phyloP scores from a whole-genome alignment of 805 yeast genomes.

The Cyberlindnera xishuangbannaensis region DNA sequence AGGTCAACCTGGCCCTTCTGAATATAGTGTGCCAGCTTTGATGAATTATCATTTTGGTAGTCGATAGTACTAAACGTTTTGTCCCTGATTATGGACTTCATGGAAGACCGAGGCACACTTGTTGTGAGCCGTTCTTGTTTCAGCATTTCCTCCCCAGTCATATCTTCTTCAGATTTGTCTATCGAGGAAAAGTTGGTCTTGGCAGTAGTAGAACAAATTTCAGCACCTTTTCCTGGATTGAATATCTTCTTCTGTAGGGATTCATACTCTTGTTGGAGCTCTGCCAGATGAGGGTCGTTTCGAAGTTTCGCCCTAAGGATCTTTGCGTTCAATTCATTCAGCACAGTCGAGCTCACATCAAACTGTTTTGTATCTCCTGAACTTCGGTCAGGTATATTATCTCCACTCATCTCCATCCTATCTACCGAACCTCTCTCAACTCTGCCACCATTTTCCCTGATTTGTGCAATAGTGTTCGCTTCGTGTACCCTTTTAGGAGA shows the following conservation, averaged over 20 bases:
- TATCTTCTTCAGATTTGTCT: slow-evolving; percentile 24
- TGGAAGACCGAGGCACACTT: slow-evolving; percentile 20
- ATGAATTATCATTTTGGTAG: slow-evolving; percentile 37
- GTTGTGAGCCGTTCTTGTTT: slow-evolving; percentile 27
- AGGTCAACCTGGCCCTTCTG: slow-evolving; percentile 27
- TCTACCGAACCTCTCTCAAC: too few relatives aligned
- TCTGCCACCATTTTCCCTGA: not conserved
- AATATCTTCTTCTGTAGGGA: too few relatives aligned
- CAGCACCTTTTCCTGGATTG: too few relatives aligned
- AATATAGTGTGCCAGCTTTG: slow-evolving; percentile 29
- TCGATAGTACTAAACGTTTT: slow-evolving; percentile 33
- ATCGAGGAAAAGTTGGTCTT: slow-evolving; percentile 2
- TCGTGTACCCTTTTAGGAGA: not conserved
- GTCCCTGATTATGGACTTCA: slow-evolving; percentile 33
- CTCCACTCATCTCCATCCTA: too few relatives aligned
- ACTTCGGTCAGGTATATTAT: too few relatives aligned
- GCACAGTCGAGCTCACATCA: slow-evolving; percentile 4
- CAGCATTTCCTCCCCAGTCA: slow-evolving; percentile 33
- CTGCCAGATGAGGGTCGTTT: slow-evolving; percentile 19
- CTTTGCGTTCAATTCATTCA: slow-evolving; percentile 30
- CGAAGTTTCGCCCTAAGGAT: slow-evolving; percentile 30
- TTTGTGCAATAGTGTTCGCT: too few relatives aligned
- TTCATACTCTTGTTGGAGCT: slow-evolving; percentile 16
- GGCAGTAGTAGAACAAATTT: not conserved
- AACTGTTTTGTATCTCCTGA: not conserved